Base-by-base conservation (phyloP, 1,284 basidiomycete genomes). In the Meira miltonrushii region DNA sequence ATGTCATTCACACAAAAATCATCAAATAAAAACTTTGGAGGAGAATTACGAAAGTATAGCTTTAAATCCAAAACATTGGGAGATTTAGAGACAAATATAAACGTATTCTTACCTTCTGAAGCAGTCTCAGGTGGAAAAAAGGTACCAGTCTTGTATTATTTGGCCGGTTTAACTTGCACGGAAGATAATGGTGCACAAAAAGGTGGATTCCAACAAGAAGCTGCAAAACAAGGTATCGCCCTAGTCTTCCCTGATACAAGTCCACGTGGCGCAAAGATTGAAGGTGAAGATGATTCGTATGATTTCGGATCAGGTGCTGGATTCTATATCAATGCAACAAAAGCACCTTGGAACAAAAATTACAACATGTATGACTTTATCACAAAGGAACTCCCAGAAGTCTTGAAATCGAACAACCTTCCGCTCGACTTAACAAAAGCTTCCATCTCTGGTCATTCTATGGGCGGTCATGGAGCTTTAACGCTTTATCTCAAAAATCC, bases 381-480 rank as follows among this genome's bases (percentile, higher is more conserved):
- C 2, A 57, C 60, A 0, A 55, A 64, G 9, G 75, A 78, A 57
- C 55, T 78, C 5, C 75, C 75, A 0, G 17, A 38, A 2, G 59
- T 60, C 37, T 40, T 77, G 5, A 17, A 55, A 12, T 44, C 61
- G 25, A 58, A 58, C 21, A 54, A 60, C 2, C n/a, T 75, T 2
- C 67, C 70, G 8, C 54, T 77, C 17, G 67, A 77, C 50, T 60
- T 62, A 4, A n/a, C 39, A 4, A 55, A 59, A 10, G 60, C 71
- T 0, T 71, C 71, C 1, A 72, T 78, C 61, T 49, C 65, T 1
- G 75, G 75, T 8, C 75, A 78, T 56, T 88, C 85, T 79, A 88
- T 92, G 93, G 94, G 94, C 61, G 93, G 94, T 1, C 92, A 96
- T 78, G 95, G 94, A 17, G 92, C 95, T 6, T 83, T 99, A 25